Base-by-base conservation (phyloP, 2,329 filamentous ascomycete genomes). In the Pseudogymnoascus sp. region DNA sequence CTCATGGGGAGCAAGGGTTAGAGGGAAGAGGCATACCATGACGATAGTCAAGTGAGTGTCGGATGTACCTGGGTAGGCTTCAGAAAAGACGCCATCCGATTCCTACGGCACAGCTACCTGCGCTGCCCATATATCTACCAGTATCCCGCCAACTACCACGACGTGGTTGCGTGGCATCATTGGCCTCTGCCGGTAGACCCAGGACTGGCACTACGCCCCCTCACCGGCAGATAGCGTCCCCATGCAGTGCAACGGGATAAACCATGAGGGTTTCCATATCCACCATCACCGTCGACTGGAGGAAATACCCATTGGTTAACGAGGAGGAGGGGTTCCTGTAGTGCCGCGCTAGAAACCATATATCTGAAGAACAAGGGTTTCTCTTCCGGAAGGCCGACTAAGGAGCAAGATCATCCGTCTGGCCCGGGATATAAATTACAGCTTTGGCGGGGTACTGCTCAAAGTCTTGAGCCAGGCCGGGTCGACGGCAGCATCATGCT, bases 371-470 rank as follows among this genome's bases (percentile, higher is more conserved):
- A 18, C 50, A 56, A 18, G 50, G 50, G 25, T 33, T 16, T 33
- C n/a, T 18, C 28, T 10, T 56, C 33, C 50, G 12, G 50, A 14
- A 31, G 28, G 18, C 12, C 28, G 7, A 33, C 7, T 56, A 14
- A 33, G 50, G 50, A 33, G n/a, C 14, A 14, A 56, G 50, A 56
- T 56, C 50, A 56, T 56, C 50, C 50, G 28, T 33, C 6, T 18
- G 28, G 50, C 50, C 50, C 50, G 28, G 50, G 50, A 56, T 56
- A 56, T 56, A 56, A 56, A 56, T 56, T 56, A 10, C 23, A 33
- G n/a, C 16, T 56, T 1, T 18, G 50, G 50, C 2, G 50, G 47
- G 28, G 28, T 56, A 10, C 2, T 18, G 28, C 25, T 33, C n/a
- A 3, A 56, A 18, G 25, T 2, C 28, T 18, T 33, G 8, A 1